phyloP scores from a whole-genome alignment of 192 early-diverging fungal species.

The Spinellus fusiger region DNA sequence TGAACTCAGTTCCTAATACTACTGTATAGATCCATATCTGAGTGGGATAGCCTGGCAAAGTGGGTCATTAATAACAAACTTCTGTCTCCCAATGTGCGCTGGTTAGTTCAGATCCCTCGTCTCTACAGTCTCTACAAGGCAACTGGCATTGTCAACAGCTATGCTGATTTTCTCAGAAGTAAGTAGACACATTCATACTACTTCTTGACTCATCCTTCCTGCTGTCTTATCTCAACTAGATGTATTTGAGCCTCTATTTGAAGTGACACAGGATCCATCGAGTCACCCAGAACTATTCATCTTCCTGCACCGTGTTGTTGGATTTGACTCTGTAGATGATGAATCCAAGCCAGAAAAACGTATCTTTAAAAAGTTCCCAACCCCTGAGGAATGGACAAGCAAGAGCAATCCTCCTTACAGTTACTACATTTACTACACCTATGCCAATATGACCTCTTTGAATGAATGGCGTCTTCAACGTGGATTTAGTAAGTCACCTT shows the following conservation, averaged over 20 bases:
- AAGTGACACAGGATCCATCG: conserved; percentile 82
- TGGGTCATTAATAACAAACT: conserved; percentile 92
- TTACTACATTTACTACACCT: conserved; percentile 91
- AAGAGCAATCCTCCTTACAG: conserved; percentile 84
- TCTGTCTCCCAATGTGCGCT: conserved; percentile 88
- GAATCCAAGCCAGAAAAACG: conserved; percentile 85
- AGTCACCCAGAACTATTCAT: conserved; percentile 87
- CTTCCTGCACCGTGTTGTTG: conserved; percentile 90
- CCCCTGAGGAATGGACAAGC: conserved; percentile 53
- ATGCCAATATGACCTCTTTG: conserved; percentile 77
- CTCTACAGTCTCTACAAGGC: conserved; percentile 85
- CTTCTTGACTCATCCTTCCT: too few species aligned
- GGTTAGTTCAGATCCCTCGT: conserved; percentile 91
- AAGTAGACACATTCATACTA: conserved; percentile 17
- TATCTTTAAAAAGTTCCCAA: conserved; percentile 76
- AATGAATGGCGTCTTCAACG: conserved; percentile 73
- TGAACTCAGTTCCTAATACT: too few species aligned
- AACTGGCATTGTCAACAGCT: conserved; percentile 53
- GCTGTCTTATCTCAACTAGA: too few species aligned
- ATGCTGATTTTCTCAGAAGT: conserved; percentile 75
- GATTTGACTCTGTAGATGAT: conserved; percentile 93
- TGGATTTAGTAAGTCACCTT: conserved; percentile 60
- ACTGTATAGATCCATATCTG: conserved; percentile 59
- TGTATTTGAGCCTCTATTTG: conserved; percentile 86
- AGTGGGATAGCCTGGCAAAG: conserved; percentile 93